A percentile compares a stretch with the other conserved stretches of the same genome.
Conservation (phyloP, 2,329 filamentous ascomycete genomes). For the Cercospora berteroae region DNA sequence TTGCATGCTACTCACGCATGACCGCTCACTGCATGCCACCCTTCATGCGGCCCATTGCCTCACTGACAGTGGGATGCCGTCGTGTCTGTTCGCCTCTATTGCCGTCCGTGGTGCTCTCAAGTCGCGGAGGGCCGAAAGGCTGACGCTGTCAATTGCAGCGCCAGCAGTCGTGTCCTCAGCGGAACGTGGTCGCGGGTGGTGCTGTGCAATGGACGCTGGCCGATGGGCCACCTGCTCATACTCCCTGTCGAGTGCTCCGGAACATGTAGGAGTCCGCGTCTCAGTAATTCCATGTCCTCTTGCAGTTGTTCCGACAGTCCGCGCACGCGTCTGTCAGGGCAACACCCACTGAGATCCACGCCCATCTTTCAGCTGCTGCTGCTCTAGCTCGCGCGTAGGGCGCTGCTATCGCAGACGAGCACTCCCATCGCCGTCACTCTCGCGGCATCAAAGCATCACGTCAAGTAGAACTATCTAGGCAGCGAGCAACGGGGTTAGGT, state of each 20-base stretch:
- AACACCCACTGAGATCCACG: neutral
- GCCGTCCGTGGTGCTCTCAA: neutral
- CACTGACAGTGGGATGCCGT: neutral
- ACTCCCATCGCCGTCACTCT: neutral
- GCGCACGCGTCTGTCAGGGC: neutral
- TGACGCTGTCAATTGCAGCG: neutral
- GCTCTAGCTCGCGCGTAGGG: neutral
- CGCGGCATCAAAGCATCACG: slow-evolving; percentile 1
- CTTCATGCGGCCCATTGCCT: neutral
- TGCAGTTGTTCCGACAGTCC: neutral
- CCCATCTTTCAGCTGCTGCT: neutral
- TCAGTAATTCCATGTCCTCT: neutral
- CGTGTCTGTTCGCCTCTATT: neutral
- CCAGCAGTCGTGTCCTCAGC: neutral
- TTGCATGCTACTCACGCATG: neutral
- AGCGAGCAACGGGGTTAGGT: neutral
- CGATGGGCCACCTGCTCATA: neutral
- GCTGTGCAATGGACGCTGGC: neutral
- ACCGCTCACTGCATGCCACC: slow-evolving; percentile 7
- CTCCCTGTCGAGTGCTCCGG: neutral
- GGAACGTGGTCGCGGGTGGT: neutral
- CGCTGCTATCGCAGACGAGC: neutral
- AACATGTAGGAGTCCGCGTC: neutral
- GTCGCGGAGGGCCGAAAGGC: neutral
- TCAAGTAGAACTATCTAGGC: slow-evolving; percentile 6